Evolutionary conservation across 1,139 yeast genomes (phyloP), one percentile per base, ranked within the genome.

Genomic region (Yamadazyma jaroonii): DNA sequence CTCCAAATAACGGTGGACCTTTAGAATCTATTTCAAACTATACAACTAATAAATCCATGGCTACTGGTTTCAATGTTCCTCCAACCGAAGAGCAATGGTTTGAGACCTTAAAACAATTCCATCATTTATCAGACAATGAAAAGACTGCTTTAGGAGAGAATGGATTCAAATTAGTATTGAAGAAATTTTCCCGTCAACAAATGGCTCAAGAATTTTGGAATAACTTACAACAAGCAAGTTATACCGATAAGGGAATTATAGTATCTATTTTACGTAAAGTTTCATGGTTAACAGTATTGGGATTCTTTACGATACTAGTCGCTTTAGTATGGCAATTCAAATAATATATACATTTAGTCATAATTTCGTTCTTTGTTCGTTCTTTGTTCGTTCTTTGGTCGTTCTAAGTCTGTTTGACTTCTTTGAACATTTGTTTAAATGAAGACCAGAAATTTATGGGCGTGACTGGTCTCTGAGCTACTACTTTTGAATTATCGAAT

Each of bases 1-100:
- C 96, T 0, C 81, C 84, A 2, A 79, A 86, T 53, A 81, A 80
- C 32, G 99, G 98, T 11, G 99, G 99, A 0, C 98, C 98, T 0
- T 61, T 83, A 23, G 99, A 92, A 56, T 84, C 96, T 0, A 72
- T 92, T 9, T 72, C 72, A 1, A 59, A 77, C 27, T 64, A 64
- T 39, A 61, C 63, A 1, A 57, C 63, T 35, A 61, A 75, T 38
- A 56, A 50, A 3, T 48, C 49, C 1, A 46, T 63, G 3, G 84
- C 83, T 11, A 89, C 96, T 0, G 98, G 98, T 0, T 92, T 85
- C 75, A 72, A 81, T 24, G 74, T 80, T 25, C 71, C 72, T 3
- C 69, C 84, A 1, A 74, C 74, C 35, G 66, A 72, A 6, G 62
- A 62, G 3, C 62, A 64, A 34, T 92, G 97, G 97, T 33, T 29